phyloP scores from a whole-genome alignment of 106 monocot genomes.

The Dendrobium nobile region DNA sequence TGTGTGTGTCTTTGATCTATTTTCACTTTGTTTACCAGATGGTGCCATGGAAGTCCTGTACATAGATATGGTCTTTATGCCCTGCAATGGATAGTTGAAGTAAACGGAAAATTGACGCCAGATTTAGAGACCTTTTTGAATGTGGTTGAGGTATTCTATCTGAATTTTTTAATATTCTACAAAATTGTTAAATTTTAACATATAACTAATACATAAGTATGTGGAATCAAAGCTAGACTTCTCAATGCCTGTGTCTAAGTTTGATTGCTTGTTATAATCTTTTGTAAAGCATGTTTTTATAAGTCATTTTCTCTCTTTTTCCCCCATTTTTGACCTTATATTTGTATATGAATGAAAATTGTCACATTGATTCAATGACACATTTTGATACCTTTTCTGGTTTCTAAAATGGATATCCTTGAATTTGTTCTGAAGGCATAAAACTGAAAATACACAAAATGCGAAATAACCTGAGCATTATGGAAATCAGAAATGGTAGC shows the following conservation, averaged over 20 bases:
- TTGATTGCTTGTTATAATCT: background rate
- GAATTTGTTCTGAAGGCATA: too few relatives aligned
- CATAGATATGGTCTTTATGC: slow-evolving; percentile 29
- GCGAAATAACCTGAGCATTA: too few relatives aligned
- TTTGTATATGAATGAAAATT: background rate
- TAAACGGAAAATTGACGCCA: slow-evolving; percentile 25
- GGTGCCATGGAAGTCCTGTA: slow-evolving; percentile 28
- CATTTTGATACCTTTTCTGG: too few relatives aligned
- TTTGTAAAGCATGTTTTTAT: background rate
- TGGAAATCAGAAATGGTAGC: too few relatives aligned
- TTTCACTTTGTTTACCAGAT: slow-evolving; percentile 7
- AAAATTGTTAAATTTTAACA: background rate
- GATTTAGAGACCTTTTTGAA: slow-evolving; percentile 22
- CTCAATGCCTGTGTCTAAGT: background rate
- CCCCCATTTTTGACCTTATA: background rate
- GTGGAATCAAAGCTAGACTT: background rate
- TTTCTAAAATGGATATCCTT: too few relatives aligned
- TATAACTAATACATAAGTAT: background rate
- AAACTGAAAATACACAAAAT: too few relatives aligned
- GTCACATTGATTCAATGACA: too few relatives aligned
- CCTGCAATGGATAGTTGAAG: slow-evolving; percentile 28
- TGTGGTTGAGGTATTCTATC: slow-evolving; percentile 17
- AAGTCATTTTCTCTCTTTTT: background rate
- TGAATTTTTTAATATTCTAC: background rate
- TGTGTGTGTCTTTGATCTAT: background rate